Base-by-base conservation (phyloP, 2,329 filamentous ascomycete genomes). In the Cladophialophora exuberans region DNA sequence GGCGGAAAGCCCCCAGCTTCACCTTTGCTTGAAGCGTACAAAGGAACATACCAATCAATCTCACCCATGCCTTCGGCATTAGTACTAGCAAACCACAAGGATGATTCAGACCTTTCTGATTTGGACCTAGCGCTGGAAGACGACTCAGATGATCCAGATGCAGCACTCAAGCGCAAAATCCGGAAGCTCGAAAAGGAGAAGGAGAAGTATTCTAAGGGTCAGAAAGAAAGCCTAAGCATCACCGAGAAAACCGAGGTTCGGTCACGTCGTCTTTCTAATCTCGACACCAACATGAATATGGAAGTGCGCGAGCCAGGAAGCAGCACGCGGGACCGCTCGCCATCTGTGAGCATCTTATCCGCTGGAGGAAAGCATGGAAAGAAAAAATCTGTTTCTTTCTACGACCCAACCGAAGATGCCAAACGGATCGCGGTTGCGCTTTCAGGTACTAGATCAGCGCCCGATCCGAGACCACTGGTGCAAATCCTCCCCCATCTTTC, bases 21-120 rank as follows among this genome's bases (percentile, higher is more conserved):
- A 59, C 94, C 93, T 0, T 78, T 97, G 45, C 83, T 96, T 1
- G 93, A 97, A 73, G 87, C 94, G 1, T 97, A 97, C 72, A 88
- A 87, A 59, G 93, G 93, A 33, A 96, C 92, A 0, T 97, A 96
- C 66, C 93, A 97, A 72, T 90, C 89, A 54, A 89, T 95, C 65
- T 96, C 92, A 0, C 92, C 93, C 0, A 96, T 97, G 90, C 92
- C 92, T 0, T 91, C 91, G 0, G 90, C 92, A 0, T 76, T 83
- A 54, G 76, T 83, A 64, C 76, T 92, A 20, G 78, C 71, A 20
- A 86, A 65, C 67, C 84, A 76, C 43, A 71, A 77, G 25, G 77
- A 84, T 7, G 81, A 83, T 18, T 78, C 76, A 22, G 75, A 82
- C 54, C 57, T 82, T 7, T 78, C 82, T 52, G 70, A 70, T 7